Conservation (phyloP, 1,139 yeast genomes). For the Eremothecium cymbalariae region DNA sequence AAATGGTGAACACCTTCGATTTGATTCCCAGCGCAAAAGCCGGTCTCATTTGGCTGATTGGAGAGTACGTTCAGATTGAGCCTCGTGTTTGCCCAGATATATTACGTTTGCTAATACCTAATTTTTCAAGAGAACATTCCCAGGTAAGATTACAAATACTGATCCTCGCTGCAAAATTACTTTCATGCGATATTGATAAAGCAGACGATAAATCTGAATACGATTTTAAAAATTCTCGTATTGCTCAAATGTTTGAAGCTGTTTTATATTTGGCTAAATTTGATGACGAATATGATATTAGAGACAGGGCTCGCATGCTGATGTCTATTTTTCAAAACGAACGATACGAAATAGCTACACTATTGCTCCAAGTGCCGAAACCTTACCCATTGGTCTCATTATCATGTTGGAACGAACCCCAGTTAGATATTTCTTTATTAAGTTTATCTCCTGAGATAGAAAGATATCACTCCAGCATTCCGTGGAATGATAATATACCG, state of each 20-base stretch:
- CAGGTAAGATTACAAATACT: slow-evolving; percentile 64
- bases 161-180: slow-evolving; percentile 65
- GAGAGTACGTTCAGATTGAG: slow-evolving; percentile 54
- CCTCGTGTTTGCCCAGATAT: slow-evolving; percentile 71
- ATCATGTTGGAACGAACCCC: slow-evolving; percentile 3
- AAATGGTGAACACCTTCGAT: slow-evolving; percentile 15
- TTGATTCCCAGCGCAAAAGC: slow-evolving; percentile 53
- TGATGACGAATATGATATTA: slow-evolving; percentile 67
- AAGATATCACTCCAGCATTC: slow-evolving; percentile 7
- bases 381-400: slow-evolving; percentile 41
- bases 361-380: slow-evolving; percentile 78
- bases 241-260: slow-evolving; percentile 53
- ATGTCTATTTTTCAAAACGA: slow-evolving; percentile 38
- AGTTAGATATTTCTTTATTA: slow-evolving; percentile 4
- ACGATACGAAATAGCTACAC: slow-evolving; percentile 54
- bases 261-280: slow-evolving; percentile 60
- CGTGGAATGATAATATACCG: slow-evolving; percentile 14
- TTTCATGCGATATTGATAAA: slow-evolving; percentile 45
- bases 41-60: slow-evolving; percentile 83
- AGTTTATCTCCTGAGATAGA: slow-evolving; percentile 10
- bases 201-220: slow-evolving; percentile 26
- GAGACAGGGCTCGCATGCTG: slow-evolving; percentile 80
- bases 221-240: slow-evolving; percentile 35
- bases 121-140: slow-evolving; percentile 48
- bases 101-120: slow-evolving; percentile 48